A percentile compares a stretch with the other conserved stretches of the same genome.
Conservation (phyloP, 306 rosid species). For the Sicyos baderoa region DNA sequence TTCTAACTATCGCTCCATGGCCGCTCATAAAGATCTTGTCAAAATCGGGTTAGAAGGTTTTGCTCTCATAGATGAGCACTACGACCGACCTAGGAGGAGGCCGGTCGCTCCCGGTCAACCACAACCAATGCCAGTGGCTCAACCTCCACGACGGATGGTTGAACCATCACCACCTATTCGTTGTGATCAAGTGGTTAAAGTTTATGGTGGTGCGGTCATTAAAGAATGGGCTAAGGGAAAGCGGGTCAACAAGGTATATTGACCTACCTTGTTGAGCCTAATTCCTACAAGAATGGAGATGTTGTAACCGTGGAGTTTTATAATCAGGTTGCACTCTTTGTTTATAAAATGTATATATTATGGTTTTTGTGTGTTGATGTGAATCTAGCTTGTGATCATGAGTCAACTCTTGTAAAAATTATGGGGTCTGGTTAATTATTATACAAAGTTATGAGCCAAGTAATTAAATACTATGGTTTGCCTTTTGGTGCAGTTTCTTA, state of each 20-base stretch:
- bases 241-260: background rate
- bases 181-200: slow-evolving; percentile 19
- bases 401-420: background rate
- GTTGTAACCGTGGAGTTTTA: background rate
- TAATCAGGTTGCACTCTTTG: background rate
- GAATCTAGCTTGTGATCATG: background rate
- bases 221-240: background rate
- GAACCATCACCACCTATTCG: background rate
- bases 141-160: slow-evolving; percentile 10
- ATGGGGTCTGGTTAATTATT: background rate
- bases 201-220: background rate
- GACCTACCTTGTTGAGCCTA: background rate
- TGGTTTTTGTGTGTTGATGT: background rate
- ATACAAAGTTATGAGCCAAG: too few species aligned
- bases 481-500: background rate
- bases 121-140: background rate
- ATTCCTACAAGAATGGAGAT: background rate
- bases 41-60: slow-evolving; percentile 19
- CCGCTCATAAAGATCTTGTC: slow-evolving; percentile 1
- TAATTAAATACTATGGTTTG: background rate
- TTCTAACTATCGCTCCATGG: background rate
- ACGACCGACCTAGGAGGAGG: background rate
- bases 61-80: slow-evolving; percentile 5
- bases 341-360: background rate
- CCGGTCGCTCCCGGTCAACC: background rate